Percentiles rank a stretch among this genome's conserved stretches.
phyloP scores from a whole-genome alignment of 1,139 yeast species.

The Scheffersomyces quercinus region DNA sequence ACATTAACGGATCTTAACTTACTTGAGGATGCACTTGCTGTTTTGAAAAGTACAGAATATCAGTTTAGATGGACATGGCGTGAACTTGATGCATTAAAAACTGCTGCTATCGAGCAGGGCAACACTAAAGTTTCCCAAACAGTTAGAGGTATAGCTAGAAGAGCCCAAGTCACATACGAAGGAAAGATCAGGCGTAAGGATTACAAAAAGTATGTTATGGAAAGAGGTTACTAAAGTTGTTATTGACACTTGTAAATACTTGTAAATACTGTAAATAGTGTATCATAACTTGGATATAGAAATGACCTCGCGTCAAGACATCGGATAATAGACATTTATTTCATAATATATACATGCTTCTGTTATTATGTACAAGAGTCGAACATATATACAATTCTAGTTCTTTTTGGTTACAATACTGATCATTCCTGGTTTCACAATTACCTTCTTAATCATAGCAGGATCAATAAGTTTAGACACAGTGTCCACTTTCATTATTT shows the following conservation, averaged over 20 bases:
- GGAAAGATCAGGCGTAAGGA: slow-evolving; percentile 42
- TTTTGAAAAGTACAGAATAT: slow-evolving; percentile 64
- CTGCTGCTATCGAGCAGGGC: slow-evolving; percentile 52
- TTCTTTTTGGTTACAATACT: slow-evolving; percentile 21
- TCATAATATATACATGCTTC: neutral
- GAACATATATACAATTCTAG: slow-evolving; percentile 7
- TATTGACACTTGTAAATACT: slow-evolving; percentile 5
- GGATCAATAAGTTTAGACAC: slow-evolving; percentile 7
- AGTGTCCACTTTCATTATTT: slow-evolving; percentile 8
- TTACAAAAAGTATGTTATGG: slow-evolving; percentile 30
- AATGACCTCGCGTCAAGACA: neutral
- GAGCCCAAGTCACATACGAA: slow-evolving; percentile 36
- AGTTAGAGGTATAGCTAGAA: slow-evolving; percentile 31
- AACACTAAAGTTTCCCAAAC: slow-evolving; percentile 38
- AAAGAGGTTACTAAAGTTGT: slow-evolving; percentile 29
- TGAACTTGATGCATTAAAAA: slow-evolving; percentile 49
- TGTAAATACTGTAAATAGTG: slow-evolving; percentile 14
- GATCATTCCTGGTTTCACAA: slow-evolving; percentile 29
- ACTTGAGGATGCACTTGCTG: slow-evolving; percentile 68
- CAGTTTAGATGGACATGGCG: slow-evolving; percentile 74
- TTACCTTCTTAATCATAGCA: slow-evolving; percentile 18
- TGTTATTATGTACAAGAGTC: neutral
- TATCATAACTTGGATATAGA: slow-evolving; percentile 9
- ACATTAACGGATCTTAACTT: slow-evolving; percentile 52
- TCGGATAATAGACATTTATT: slow-evolving; percentile 1